Evolutionary conservation across 208 protist genomes (phyloP).

Genomic region (Leishmania arabica): DNA sequence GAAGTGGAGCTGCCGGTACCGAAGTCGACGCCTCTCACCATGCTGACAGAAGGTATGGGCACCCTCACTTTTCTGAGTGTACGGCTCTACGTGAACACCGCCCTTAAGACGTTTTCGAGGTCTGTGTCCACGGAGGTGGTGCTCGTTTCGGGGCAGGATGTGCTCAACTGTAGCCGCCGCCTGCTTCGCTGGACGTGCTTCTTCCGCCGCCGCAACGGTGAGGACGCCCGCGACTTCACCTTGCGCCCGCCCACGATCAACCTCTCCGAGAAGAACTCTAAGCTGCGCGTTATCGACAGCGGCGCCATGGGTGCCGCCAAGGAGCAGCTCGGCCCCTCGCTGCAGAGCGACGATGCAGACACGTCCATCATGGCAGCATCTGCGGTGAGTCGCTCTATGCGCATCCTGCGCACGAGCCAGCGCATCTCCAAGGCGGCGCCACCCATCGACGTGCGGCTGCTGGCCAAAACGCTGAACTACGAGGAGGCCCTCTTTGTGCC

Average conservation of each 20-base stretch:
- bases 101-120: conserved; percentile 44
- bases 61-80: conserved; percentile 58
- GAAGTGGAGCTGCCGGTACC: conserved; percentile 42
- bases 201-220: conserved; percentile 33
- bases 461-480: conserved; percentile 30
- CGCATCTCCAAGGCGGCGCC: conserved; percentile 18
- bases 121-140: conserved; percentile 66
- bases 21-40: conserved; percentile 44
- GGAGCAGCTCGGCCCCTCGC: not conserved
- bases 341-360: conserved; percentile 1
- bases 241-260: conserved; percentile 33
- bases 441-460: conserved; percentile 15
- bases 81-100: conserved; percentile 37
- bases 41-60: conserved; percentile 52
- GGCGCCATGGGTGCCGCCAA: not conserved
- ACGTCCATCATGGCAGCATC: conserved; percentile 9
- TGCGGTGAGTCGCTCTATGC: conserved; percentile 13
- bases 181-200: conserved; percentile 63
- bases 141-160: conserved; percentile 52
- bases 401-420: conserved; percentile 15
- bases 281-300: conserved; percentile 22
- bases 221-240: conserved; percentile 16
- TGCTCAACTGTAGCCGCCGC: conserved; percentile 36
- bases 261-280: conserved; percentile 32
- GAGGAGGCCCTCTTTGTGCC: conserved; percentile 39